phyloP scores from a whole-genome alignment of 306 rosid species.

The Cicer bijugum region DNA sequence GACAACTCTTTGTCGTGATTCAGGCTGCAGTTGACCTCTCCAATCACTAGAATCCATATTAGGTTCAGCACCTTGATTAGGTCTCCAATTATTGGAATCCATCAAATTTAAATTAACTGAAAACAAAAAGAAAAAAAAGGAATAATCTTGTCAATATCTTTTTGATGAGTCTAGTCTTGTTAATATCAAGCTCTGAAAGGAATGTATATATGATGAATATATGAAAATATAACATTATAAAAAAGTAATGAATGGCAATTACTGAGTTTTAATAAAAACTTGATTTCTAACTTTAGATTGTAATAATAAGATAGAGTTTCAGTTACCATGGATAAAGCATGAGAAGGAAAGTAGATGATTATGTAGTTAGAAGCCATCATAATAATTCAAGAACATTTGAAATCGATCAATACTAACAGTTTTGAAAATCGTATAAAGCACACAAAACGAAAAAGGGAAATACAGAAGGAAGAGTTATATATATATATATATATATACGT shows the following conservation, averaged over 20 bases:
- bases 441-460: too few species aligned
- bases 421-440: too few species aligned
- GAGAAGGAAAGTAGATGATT: neutral
- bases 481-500: too few species aligned
- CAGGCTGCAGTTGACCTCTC: constrained; percentile 52
- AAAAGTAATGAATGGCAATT: constrained; percentile 20
- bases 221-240: neutral
- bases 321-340: neutral
- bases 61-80: constrained; percentile 52
- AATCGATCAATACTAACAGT: too few species aligned
- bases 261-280: constrained; percentile 25
- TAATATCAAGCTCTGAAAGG: constrained; percentile 29
- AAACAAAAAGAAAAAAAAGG: neutral
- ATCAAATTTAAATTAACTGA: constrained; percentile 42
- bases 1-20: constrained; percentile 61
- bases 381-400: too few species aligned
- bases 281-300: constrained; percentile 27
- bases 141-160: constrained; percentile 12
- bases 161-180: neutral
- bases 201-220: neutral
- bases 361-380: too few species aligned
- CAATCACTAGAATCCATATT: constrained; percentile 53
- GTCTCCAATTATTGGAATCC: constrained; percentile 58
- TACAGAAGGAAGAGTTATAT: too few species aligned
- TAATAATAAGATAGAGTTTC: constrained; percentile 18